Evolutionary conservation across 257 asterid species (phyloP).

Genomic region (Solanum appendiculatum): DNA sequence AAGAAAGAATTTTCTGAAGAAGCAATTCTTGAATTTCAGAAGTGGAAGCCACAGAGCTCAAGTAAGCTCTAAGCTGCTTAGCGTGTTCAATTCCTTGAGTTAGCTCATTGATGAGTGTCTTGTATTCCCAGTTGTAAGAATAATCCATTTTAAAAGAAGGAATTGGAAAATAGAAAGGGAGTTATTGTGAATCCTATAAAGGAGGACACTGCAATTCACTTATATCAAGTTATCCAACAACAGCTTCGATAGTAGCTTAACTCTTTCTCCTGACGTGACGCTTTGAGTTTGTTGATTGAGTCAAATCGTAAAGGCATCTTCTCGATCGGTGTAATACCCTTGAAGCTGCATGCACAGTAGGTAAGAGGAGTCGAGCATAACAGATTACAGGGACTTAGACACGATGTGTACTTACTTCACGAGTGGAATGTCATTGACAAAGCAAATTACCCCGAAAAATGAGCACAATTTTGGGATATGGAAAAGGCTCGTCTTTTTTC

Average conservation of each 20-base stretch:
- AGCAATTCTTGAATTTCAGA: conserved; percentile 35
- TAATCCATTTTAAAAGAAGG: not conserved
- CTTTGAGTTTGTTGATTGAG: not conserved
- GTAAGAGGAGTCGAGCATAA: not conserved
- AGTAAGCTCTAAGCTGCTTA: conserved; percentile 48
- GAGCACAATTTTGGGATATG: not conserved
- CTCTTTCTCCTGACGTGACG: not conserved
- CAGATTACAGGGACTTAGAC: not conserved
- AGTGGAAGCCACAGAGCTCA: conserved; percentile 24
- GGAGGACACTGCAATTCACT: not conserved
- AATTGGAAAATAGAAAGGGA: not conserved
- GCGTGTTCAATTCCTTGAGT: conserved; percentile 74
- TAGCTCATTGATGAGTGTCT: conserved; percentile 42
- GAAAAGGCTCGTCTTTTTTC: not conserved
- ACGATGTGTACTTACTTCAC: not conserved
- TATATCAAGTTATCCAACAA: too few species aligned
- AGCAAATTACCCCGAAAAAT: not conserved
- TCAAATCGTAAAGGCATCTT: not conserved
- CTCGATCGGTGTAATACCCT: not conserved
- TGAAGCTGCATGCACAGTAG: not conserved
- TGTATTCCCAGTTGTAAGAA: conserved; percentile 26
- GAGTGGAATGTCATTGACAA: too few species aligned
- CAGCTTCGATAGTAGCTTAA: not conserved
- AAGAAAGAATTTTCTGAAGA: conserved; percentile 51
- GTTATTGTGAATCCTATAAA: not conserved